Percentiles rank a stretch among this genome's conserved stretches.
Conservation (phyloP, 2,329 filamentous ascomycete genomes). For the Alternaria alternata region DNA sequence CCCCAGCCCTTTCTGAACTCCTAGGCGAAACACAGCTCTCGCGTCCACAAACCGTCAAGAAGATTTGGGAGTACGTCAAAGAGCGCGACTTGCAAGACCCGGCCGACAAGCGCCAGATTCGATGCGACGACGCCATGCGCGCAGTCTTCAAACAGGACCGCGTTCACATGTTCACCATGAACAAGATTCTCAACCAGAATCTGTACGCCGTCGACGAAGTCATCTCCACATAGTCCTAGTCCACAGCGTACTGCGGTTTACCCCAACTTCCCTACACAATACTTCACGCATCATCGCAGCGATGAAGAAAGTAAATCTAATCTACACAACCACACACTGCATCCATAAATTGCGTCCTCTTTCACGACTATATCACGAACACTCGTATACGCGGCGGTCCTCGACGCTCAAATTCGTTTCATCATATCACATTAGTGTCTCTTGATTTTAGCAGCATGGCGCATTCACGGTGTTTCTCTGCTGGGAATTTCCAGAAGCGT, state of each 20-base stretch:
- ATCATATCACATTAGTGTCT: not conserved
- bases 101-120: conserved; percentile 87
- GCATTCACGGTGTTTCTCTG: conserved; percentile 15
- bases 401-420: conserved; percentile 1
- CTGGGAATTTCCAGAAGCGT: not conserved
- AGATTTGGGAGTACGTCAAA: conserved; percentile 95
- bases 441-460: conserved; percentile 24
- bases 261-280: not conserved
- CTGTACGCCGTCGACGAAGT: conserved; percentile 82
- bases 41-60: conserved; percentile 93
- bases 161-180: conserved; percentile 99
- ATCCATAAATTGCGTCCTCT: not conserved
- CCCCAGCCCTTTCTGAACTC: conserved; percentile 72
- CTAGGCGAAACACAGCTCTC: conserved; percentile 83
- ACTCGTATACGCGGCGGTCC: not conserved
- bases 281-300: not conserved
- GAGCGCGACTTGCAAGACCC: conserved; percentile 88
- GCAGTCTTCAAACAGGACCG: conserved; percentile 89
- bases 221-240: conserved; percentile 4
- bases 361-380: conserved; percentile 10
- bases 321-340: not conserved
- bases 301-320: conserved; percentile 1
- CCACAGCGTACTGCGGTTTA: not conserved
- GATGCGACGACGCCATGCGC: conserved; percentile 89
- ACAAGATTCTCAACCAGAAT: conserved; percentile 90